Percentiles rank a stretch among this genome's conserved stretches.
Conservation (phyloP, 2,329 filamentous ascomycete genomes). For the Hypoxylon sp. region DNA sequence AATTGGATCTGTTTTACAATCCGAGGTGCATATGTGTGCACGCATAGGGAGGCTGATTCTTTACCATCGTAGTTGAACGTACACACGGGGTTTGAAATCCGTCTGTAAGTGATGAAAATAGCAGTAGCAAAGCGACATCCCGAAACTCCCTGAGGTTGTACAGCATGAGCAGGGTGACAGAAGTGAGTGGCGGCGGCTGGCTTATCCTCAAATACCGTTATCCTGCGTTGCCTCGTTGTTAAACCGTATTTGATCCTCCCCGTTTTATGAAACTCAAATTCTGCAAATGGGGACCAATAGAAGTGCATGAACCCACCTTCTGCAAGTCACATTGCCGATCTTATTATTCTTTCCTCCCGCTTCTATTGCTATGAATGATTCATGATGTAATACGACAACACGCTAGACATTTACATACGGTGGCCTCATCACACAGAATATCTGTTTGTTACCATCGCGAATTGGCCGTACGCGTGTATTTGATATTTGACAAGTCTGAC, state of each 20-base stretch:
- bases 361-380: conserved; percentile 38
- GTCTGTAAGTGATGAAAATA: conserved; percentile 23
- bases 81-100: conserved; percentile 6
- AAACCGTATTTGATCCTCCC: conserved; percentile 24
- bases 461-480: background rate
- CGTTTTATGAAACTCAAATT: conserved; percentile 34
- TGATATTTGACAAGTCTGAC: background rate
- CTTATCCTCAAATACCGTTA: background rate
- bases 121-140: conserved; percentile 6
- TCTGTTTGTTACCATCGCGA: conserved; percentile 10
- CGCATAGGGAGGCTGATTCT: conserved; percentile 12
- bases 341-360: conserved; percentile 30
- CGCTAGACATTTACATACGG: conserved; percentile 3
- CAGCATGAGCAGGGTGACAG: background rate
- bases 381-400: conserved; percentile 41
- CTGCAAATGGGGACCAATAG: conserved; percentile 29
- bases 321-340: conserved; percentile 44
- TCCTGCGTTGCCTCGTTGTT: background rate
- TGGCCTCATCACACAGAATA: background rate
- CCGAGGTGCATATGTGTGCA: conserved; percentile 27
- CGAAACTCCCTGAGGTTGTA: conserved; percentile 20
- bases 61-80: background rate
- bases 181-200: background rate
- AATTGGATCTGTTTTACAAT: conserved; percentile 32
- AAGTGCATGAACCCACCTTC: conserved; percentile 28